Base-by-base conservation (phyloP, 441 rosid genomes). In the Biscutella laevigata region DNA sequence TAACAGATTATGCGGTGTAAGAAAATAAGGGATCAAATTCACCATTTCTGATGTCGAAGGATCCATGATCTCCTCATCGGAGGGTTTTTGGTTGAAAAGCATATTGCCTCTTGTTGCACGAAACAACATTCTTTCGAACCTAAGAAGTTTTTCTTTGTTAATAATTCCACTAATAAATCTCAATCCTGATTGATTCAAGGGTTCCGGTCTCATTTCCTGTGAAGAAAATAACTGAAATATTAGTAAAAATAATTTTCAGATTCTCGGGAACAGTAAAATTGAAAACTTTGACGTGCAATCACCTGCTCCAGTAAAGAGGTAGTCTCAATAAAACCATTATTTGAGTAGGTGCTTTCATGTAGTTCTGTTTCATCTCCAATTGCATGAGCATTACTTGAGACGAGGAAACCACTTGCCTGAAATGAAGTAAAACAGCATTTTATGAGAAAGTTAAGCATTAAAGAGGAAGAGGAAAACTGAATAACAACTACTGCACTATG, bases 61-160 rank as follows among this genome's bases (percentile, higher is more conserved):
- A 76, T 91, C 96, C 87, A 83, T 66, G 73, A 86, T 81, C 64
- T 75, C 97, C 76, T 86, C 97, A 71, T 76, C 88, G 42, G 95
- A 91, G 14, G 83, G 71, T 30, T 95, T 80, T 73, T 82, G 96
- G 66, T 85, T 88, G 75, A 91, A 91, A 73, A 88, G 94, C 95
- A 91, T 82, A 72, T 91, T 91, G 64, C 98, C 98, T 74, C 98
- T 83, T 55, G 96, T 91, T 54, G 96, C 88, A 57, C 96, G 95
- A 73, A 91, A 91, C 66, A 91, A 61, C 91, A 91, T 83, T 74
- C 95, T 82, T 77, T 91, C 95, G 73, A 91, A 86, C 71, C 76
- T 80, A 56, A 80, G 74, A 66, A 63, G 74, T 74, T 94, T 86
- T 41, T 78, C 75, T 66, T 75, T 80, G 70, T 91, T 82, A 59